Evolutionary conservation across 2,329 filamentous ascomycete species (phyloP).

Genomic region (Drechslerella coelobrocha): DNA sequence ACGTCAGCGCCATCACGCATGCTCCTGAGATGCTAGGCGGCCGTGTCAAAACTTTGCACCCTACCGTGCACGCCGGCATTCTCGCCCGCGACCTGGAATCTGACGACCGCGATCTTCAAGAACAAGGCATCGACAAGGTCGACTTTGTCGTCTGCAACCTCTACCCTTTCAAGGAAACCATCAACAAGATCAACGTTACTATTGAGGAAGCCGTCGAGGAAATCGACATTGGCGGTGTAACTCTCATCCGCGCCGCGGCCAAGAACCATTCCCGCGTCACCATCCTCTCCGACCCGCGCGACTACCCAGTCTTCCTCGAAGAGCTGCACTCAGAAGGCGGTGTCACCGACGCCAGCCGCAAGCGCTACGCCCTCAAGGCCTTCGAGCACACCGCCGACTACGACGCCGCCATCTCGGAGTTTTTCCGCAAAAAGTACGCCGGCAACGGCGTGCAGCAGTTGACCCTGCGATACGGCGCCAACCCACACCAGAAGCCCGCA

Average conservation of each 20-base stretch:
- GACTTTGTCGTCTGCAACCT: constrained; percentile 98
- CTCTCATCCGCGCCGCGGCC: constrained; percentile 90
- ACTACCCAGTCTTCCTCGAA: constrained; percentile 92
- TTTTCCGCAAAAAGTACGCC: constrained; percentile 97
- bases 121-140: constrained; percentile 93
- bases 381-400: constrained; percentile 99
- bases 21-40: constrained; percentile 96
- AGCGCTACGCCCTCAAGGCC: constrained; percentile 91
- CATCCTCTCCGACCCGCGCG: constrained; percentile 89
- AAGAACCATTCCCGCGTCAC: constrained; percentile 98
- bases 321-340: constrained; percentile 76
- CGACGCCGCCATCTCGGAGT: constrained; percentile 90
- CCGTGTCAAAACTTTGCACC: constrained; percentile 93
- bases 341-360: constrained; percentile 82
- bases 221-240: constrained; percentile 98
- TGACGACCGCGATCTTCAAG: constrained; percentile 94
- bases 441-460: constrained; percentile 82
- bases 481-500: constrained; percentile 97
- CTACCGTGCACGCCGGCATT: constrained; percentile 83
- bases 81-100: constrained; percentile 92
- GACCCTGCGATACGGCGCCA: constrained; percentile 89
- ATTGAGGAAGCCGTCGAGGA: constrained; percentile 97
- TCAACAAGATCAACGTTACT: constrained; percentile 95
- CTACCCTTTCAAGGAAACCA: constrained; percentile 98
- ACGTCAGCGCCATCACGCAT: constrained; percentile 95